These are phyloP conservation scores for Geosmithia putterillii DNA, from an alignment of 2,329 filamentous ascomycete species.

Conservation along the genomic window DNA sequence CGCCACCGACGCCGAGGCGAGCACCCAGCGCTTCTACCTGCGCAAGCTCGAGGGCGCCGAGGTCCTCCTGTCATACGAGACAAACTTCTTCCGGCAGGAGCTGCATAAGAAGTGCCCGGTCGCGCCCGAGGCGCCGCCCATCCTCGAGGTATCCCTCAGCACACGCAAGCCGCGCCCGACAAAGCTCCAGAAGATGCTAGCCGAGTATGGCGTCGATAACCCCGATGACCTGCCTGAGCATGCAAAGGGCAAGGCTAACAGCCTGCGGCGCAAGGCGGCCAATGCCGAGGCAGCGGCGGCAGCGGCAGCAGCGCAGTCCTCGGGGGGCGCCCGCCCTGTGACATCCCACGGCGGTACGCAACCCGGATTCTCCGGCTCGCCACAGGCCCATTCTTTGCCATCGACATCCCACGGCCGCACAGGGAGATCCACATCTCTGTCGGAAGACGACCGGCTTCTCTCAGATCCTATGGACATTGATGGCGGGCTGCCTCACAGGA, in stretches of 20 bases:
- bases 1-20: conserved; percentile 73
- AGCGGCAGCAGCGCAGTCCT: conserved; percentile 8
- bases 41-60: conserved; percentile 96
- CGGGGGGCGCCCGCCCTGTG: neutral
- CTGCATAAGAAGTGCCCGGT: conserved; percentile 92
- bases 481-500: conserved; percentile 23
- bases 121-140: conserved; percentile 72
- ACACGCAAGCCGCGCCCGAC: conserved; percentile 93
- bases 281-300: conserved; percentile 40
- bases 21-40: conserved; percentile 86
- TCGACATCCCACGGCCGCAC: conserved; percentile 15
- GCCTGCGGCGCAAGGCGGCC: conserved; percentile 58
- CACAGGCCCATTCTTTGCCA: conserved; percentile 3
- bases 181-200: conserved; percentile 91
- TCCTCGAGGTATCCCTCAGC: conserved; percentile 76
- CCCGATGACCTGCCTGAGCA: conserved; percentile 82
- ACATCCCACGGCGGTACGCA: neutral
- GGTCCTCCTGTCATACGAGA: conserved; percentile 80
- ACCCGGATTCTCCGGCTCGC: neutral
- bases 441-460: conserved; percentile 12
- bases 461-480: conserved; percentile 28
- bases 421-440: conserved; percentile 4
- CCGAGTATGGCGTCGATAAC: conserved; percentile 76
- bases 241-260: conserved; percentile 66
- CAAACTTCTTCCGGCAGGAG: conserved; percentile 95